phyloP scores from a whole-genome alignment of 257 asterid species.

The Coffea canephora region DNA sequence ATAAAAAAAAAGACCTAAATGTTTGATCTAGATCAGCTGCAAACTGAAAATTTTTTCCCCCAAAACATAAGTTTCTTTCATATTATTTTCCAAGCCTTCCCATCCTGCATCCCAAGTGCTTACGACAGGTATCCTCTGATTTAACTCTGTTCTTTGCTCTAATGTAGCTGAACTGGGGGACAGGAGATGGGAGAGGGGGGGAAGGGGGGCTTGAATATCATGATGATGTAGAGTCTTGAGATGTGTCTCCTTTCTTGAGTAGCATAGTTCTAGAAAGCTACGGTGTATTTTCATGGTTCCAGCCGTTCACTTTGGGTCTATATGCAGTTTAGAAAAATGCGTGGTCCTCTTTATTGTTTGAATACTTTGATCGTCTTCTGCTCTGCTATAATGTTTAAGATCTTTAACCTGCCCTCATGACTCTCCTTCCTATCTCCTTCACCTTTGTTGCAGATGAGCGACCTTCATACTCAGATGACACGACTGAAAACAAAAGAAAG shows the following conservation, averaged over 20 bases:
- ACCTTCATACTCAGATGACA: slow-evolving; percentile 35
- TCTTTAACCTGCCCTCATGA: slow-evolving; percentile 12
- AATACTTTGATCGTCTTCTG: background rate
- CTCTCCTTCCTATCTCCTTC: slow-evolving; percentile 14
- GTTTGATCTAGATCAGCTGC: too few relatives aligned
- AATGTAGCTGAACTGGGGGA: background rate
- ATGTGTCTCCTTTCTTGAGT: background rate
- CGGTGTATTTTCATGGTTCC: background rate
- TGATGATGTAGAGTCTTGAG: background rate
- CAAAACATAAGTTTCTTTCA: too few relatives aligned
- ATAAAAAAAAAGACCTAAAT: background rate
- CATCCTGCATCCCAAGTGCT: background rate
- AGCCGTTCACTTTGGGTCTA: background rate
- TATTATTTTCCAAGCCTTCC: too few relatives aligned
- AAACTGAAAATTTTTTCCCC: too few relatives aligned
- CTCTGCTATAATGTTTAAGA: background rate
- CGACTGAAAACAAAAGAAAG: slow-evolving; percentile 44
- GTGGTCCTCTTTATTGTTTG: background rate
- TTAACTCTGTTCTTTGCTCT: background rate
- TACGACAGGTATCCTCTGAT: background rate
- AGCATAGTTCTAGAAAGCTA: background rate
- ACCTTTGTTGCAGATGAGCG: slow-evolving; percentile 48
- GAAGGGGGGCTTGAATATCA: background rate
- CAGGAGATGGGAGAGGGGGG: background rate
- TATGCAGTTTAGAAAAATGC: background rate